Evolutionary conservation across 768 basidiomycete species (phyloP).

Genomic region (Termitomyces sp.): DNA sequence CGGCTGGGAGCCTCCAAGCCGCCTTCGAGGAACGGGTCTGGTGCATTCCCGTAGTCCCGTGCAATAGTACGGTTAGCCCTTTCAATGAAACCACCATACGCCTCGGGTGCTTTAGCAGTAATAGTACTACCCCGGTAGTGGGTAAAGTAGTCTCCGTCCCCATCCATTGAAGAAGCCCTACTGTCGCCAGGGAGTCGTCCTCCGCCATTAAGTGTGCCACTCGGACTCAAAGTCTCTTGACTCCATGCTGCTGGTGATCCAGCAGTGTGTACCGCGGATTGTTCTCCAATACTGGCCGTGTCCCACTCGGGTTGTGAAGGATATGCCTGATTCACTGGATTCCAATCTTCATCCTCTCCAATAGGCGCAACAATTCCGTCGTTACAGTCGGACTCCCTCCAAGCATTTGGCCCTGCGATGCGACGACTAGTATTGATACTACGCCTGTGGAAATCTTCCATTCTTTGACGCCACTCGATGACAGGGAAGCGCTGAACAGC

Average conservation of each 20-base stretch:
- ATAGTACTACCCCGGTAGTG: slow-evolving; percentile 29
- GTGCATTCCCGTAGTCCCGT: slow-evolving; percentile 69
- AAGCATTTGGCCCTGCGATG: slow-evolving; percentile 69
- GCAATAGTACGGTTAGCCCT: slow-evolving; percentile 83
- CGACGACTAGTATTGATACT: slow-evolving; percentile 72
- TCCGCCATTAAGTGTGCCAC: slow-evolving; percentile 27
- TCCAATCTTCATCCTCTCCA: slow-evolving; percentile 76
- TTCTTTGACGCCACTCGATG: slow-evolving; percentile 94
- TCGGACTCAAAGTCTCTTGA: slow-evolving; percentile 50
- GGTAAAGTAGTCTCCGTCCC: slow-evolving; percentile 51
- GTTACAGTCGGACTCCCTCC: slow-evolving; percentile 70
- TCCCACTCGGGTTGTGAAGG: slow-evolving; percentile 82
- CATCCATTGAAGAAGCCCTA: slow-evolving; percentile 46
- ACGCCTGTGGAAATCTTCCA: slow-evolving; percentile 92
- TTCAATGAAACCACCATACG: slow-evolving; percentile 79
- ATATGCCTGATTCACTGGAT: slow-evolving; percentile 61
- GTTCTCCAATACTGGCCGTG: slow-evolving; percentile 49
- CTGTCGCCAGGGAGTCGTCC: slow-evolving; percentile 38
- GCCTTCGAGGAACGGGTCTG: slow-evolving; percentile 84
- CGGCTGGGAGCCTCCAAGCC: slow-evolving; percentile 48
- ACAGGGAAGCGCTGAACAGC: slow-evolving; percentile 97
- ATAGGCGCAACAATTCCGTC: slow-evolving; percentile 46
- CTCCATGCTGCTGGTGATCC: slow-evolving; percentile 65
- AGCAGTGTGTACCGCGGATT: slow-evolving; percentile 36
- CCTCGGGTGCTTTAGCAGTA: slow-evolving; percentile 30